A percentile compares a stretch with the other conserved stretches of the same genome.
Conservation (phyloP, 441 rosid genomes). For the Omphalea diandra region DNA sequence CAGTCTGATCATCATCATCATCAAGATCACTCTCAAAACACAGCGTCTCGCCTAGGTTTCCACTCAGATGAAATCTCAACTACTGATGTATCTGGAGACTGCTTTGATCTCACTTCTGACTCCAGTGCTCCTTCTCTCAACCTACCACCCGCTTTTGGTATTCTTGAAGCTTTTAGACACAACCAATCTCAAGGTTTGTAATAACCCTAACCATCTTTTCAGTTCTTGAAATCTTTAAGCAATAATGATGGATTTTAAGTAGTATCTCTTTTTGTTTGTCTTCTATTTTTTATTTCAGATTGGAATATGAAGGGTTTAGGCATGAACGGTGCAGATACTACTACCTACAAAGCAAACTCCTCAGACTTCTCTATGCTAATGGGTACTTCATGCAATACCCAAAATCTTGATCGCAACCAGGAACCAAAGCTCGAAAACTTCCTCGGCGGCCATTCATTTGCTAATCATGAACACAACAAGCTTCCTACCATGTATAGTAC, state of each 20-base stretch:
- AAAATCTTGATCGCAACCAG: conserved; percentile 32
- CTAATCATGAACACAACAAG: conserved; percentile 29
- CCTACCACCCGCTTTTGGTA: conserved; percentile 47
- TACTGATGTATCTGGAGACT: conserved; percentile 35
- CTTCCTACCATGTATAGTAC: conserved; percentile 20
- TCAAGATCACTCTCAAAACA: conserved; percentile 37
- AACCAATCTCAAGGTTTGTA: conserved; percentile 56
- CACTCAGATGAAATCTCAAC: conserved; percentile 44
- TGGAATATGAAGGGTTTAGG: conserved; percentile 58
- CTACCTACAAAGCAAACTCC: conserved; percentile 24
- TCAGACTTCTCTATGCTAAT: conserved; percentile 36
- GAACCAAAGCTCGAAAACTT: conserved; percentile 84
- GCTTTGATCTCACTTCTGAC: conserved; percentile 50
- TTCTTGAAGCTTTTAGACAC: conserved; percentile 61
- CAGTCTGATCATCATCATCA: too few species aligned
- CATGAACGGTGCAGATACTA: conserved; percentile 30
- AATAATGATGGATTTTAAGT: too few species aligned
- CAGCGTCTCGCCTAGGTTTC: conserved; percentile 44
- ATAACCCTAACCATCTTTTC: conserved; percentile 18
- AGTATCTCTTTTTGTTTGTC: too few species aligned
- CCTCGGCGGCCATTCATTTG: conserved; percentile 56
- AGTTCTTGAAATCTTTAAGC: too few species aligned
- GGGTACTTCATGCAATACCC: conserved; percentile 52
- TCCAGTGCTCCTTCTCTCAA: conserved; percentile 39
- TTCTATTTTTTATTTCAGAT: too few species aligned